Percentiles rank a stretch among this genome's conserved stretches.
These are phyloP conservation scores for Yamadazyma conglobata DNA, from an alignment of 1,139 yeast species.

Conservation along the genomic window DNA sequence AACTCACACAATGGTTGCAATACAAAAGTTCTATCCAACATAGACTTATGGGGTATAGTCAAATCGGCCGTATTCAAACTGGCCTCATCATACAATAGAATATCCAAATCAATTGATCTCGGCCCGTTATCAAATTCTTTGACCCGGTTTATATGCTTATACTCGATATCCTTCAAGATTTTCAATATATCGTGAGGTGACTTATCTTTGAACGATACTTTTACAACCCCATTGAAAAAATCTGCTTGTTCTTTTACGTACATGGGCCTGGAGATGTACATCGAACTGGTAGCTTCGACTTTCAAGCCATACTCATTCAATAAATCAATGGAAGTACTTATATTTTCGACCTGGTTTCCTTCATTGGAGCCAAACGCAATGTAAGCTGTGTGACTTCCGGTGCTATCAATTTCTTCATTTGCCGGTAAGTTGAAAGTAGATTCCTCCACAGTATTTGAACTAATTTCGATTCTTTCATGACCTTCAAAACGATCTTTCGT, in stretches of 20 bases:
- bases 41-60: constrained; percentile 78
- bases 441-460: neutral
- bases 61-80: constrained; percentile 55
- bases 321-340: constrained; percentile 52
- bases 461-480: constrained; percentile 20
- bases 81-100: constrained; percentile 64
- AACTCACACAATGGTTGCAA: constrained; percentile 84
- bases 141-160: constrained; percentile 62
- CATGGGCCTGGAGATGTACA: constrained; percentile 92
- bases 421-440: constrained; percentile 37
- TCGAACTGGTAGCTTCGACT: constrained; percentile 64
- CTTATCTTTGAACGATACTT: constrained; percentile 47
- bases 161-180: constrained; percentile 72
- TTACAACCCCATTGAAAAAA: constrained; percentile 80
- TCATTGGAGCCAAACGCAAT: constrained; percentile 88
- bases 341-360: constrained; percentile 67
- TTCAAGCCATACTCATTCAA: constrained; percentile 42
- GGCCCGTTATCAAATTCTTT: constrained; percentile 90
- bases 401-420: constrained; percentile 14
- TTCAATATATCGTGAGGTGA: constrained; percentile 62
- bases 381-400: constrained; percentile 51
- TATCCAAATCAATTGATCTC: constrained; percentile 84
- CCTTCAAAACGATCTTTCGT: constrained; percentile 31
- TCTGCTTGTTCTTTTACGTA: constrained; percentile 76
- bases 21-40: constrained; percentile 89